Conservation (phyloP, 805 yeast species). For the Candida silvicultrix region DNA sequence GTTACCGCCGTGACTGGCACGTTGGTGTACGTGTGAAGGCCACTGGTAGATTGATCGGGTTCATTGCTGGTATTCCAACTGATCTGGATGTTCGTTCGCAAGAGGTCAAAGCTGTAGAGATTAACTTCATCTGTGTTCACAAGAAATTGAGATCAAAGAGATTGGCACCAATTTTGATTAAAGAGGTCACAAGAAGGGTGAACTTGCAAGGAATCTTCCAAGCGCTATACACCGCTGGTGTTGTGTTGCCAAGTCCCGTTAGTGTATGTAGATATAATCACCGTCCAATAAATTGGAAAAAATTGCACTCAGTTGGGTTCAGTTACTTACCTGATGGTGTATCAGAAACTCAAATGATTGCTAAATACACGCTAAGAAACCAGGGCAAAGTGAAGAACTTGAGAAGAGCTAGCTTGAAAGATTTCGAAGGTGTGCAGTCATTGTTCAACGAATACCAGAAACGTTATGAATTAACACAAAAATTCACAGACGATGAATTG, state of each 20-base stretch:
- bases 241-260: conserved; percentile 87
- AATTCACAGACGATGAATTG: conserved; percentile 62
- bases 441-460: conserved; percentile 59
- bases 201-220: conserved; percentile 86
- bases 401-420: conserved; percentile 44
- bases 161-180: conserved; percentile 87
- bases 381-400: conserved; percentile 46
- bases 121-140: conserved; percentile 91
- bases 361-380: conserved; percentile 55
- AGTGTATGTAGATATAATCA: conserved; percentile 86
- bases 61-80: conserved; percentile 87
- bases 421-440: conserved; percentile 55
- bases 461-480: conserved; percentile 68
- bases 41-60: conserved; percentile 78
- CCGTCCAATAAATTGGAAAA: conserved; percentile 90
- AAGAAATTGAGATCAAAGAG: conserved; percentile 91
- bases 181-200: conserved; percentile 90
- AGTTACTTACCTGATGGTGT: conserved; percentile 68
- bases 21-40: conserved; percentile 85
- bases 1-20: conserved; percentile 85
- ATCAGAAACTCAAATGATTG: conserved; percentile 67
- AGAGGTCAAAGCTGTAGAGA: conserved; percentile 65
- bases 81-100: conserved; percentile 53
- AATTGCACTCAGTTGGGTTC: conserved; percentile 85
- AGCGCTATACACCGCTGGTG: conserved; percentile 92